These are phyloP conservation scores for Vigna nakashimae DNA, from an alignment of 306 rosid genomes.

Conservation along the genomic window DNA sequence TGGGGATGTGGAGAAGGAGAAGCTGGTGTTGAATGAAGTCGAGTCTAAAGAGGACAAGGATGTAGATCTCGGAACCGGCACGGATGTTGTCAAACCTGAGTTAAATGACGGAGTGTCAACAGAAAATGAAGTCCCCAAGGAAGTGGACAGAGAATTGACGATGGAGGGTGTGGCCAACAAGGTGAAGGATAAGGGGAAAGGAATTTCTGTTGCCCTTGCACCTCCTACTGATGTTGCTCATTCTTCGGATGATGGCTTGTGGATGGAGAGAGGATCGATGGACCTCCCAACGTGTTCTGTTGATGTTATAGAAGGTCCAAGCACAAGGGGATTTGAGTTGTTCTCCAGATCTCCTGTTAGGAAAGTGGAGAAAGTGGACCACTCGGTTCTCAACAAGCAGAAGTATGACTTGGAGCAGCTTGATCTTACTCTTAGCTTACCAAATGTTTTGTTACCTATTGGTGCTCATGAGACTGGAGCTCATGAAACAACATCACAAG, in stretches of 20 bases:
- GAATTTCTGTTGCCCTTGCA: slow-evolving; percentile 56
- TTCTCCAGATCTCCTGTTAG: slow-evolving; percentile 88
- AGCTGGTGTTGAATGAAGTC: slow-evolving; percentile 46
- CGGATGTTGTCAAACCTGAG: slow-evolving; percentile 52
- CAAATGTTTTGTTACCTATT: slow-evolving; percentile 89
- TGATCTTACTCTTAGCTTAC: slow-evolving; percentile 95
- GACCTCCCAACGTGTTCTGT: slow-evolving; percentile 52
- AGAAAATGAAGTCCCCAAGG: slow-evolving; percentile 54
- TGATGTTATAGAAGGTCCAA: slow-evolving; percentile 83
- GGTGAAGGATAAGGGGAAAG: slow-evolving; percentile 88
- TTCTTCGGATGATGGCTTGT: slow-evolving; percentile 58
- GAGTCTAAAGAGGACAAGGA: slow-evolving; percentile 52
- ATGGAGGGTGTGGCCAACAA: slow-evolving; percentile 50
- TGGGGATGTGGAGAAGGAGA: slow-evolving; percentile 42
- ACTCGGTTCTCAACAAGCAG: slow-evolving; percentile 52
- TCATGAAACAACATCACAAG: slow-evolving; percentile 51
- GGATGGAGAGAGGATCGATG: slow-evolving; percentile 66
- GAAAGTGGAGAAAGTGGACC: slow-evolving; percentile 61
- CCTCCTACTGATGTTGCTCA: slow-evolving; percentile 54
- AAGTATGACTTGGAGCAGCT: slow-evolving; percentile 77
- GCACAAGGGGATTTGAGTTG: slow-evolving; percentile 86
- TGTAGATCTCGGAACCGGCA: slow-evolving; percentile 54
- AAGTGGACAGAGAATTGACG: slow-evolving; percentile 34
- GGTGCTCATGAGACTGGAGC: slow-evolving; percentile 80
- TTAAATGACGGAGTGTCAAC: slow-evolving; percentile 50